Evolutionary conservation across 2,329 filamentous ascomycete genomes (phyloP).

Genomic region (Xylariaceae sp.): DNA sequence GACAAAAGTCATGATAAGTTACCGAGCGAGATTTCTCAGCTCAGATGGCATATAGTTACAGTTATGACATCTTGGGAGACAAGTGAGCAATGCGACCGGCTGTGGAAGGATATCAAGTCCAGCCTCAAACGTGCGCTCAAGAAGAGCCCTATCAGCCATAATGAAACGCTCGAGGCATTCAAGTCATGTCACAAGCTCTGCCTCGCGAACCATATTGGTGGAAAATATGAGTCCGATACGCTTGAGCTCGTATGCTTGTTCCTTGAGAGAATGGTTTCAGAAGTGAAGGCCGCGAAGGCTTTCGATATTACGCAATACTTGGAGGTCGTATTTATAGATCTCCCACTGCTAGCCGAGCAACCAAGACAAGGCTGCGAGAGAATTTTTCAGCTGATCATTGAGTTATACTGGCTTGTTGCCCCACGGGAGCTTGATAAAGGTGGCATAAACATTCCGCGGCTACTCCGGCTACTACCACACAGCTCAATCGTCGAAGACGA

Average conservation of each 20-base stretch:
- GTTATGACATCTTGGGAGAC: slow-evolving; percentile 23
- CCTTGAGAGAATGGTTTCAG: slow-evolving; percentile 16
- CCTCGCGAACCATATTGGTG: slow-evolving; percentile 22
- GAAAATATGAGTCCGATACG: slow-evolving; percentile 21
- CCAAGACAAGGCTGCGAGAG: slow-evolving; percentile 13
- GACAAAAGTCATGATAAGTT: slow-evolving; percentile 14
- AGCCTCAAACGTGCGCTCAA: slow-evolving; percentile 21
- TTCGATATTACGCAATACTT: slow-evolving; percentile 14
- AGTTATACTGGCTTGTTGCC: slow-evolving; percentile 17
- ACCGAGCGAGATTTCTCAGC: slow-evolving; percentile 17
- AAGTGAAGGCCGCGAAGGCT: slow-evolving; percentile 9
- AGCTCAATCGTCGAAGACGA: slow-evolving; percentile 23
- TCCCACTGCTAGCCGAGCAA: slow-evolving; percentile 22
- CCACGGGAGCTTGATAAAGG: slow-evolving; percentile 4
- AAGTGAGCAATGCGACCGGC: slow-evolving; percentile 17
- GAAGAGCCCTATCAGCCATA: slow-evolving; percentile 13
- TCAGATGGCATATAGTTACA: slow-evolving; percentile 27
- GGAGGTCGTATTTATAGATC: slow-evolving; percentile 19
- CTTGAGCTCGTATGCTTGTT: slow-evolving; percentile 19
- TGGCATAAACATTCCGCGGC: slow-evolving; percentile 6
- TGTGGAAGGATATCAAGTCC: slow-evolving; percentile 22
- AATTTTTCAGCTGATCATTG: slow-evolving; percentile 17
- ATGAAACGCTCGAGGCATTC: slow-evolving; percentile 26
- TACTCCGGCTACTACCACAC: slow-evolving; percentile 16
- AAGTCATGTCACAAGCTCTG: slow-evolving; percentile 24